phyloP scores from a whole-genome alignment of 2,329 filamentous ascomycete genomes.

The Paraconiothyrium brasiliense region DNA sequence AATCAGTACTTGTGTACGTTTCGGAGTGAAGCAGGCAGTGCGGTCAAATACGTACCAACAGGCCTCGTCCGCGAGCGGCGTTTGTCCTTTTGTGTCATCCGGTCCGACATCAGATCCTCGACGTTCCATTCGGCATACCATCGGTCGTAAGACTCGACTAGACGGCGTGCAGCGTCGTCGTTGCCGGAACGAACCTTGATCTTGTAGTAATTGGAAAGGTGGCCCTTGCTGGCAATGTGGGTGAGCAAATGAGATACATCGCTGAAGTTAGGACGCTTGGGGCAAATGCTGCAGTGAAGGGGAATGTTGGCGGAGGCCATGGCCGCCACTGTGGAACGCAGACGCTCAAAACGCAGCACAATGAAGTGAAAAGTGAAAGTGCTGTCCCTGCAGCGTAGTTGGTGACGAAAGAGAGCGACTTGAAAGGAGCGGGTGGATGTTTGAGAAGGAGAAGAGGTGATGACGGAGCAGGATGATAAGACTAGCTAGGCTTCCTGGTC shows the following conservation, averaged over 20 bases:
- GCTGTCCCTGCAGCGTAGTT: conserved; percentile 39
- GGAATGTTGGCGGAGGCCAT: conserved; percentile 63
- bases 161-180: conserved; percentile 70
- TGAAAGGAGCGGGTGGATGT: conserved; percentile 49
- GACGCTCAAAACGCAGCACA: conserved; percentile 26
- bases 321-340: conserved; percentile 37
- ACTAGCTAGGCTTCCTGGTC: conserved; percentile 33
- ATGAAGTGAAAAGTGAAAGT: conserved; percentile 30
- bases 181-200: conserved; percentile 75
- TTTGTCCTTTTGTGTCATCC: conserved; percentile 78
- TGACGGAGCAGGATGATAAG: conserved; percentile 38
- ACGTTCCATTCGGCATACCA: conserved; percentile 82
- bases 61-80: conserved; percentile 62
- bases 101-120: conserved; percentile 76
- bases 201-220: conserved; percentile 84
- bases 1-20: conserved; percentile 29
- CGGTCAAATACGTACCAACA: conserved; percentile 36
- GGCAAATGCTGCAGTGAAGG: conserved; percentile 84
- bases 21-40: background rate
- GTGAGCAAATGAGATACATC: conserved; percentile 93
- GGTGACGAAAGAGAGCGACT: conserved; percentile 33
- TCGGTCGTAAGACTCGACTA: conserved; percentile 74
- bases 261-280: conserved; percentile 81
- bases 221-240: conserved; percentile 91
- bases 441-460: conserved; percentile 43